Evolutionary conservation across 1,284 basidiomycete genomes (phyloP).

Genomic region (Hortiboletus rubellus): DNA sequence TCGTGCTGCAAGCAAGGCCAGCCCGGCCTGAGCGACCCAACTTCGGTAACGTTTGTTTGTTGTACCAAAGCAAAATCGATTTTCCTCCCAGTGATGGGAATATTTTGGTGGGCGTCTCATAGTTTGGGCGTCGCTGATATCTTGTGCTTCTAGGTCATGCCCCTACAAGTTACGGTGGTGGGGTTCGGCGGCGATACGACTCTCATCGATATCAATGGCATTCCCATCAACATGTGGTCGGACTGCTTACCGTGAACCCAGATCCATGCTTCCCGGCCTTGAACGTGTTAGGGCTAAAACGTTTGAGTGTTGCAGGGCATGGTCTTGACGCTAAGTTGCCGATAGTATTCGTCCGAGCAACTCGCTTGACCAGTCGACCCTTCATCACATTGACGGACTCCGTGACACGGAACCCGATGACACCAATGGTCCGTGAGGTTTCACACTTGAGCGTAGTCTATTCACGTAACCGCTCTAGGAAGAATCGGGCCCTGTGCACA

Average conservation of each 20-base stretch:
- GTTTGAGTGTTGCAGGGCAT: not conserved
- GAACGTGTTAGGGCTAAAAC: conserved; percentile 17
- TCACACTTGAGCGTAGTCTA: not conserved
- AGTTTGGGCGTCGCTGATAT: not conserved
- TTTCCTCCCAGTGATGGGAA: not conserved
- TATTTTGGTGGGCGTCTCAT: not conserved
- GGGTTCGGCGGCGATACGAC: not conserved
- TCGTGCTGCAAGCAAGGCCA: conserved; percentile 24
- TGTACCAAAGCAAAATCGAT: not conserved
- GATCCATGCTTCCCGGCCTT: not conserved
- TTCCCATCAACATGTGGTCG: conserved; percentile 8
- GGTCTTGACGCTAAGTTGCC: not conserved
- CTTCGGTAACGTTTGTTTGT: not conserved
- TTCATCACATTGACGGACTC: not conserved
- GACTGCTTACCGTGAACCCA: not conserved
- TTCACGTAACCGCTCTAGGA: conserved; percentile 13
- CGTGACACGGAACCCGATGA: not conserved
- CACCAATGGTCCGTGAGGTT: conserved; percentile 22
- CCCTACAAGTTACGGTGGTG: not conserved
- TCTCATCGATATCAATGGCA: not conserved
- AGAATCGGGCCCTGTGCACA: conserved; percentile 12
- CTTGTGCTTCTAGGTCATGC: not conserved
- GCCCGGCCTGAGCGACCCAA: not conserved
- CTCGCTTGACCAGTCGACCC: not conserved
- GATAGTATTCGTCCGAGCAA: not conserved